Base-by-base conservation (phyloP, 2,329 filamentous ascomycete genomes). In the Verticillium zaregamsianum region DNA sequence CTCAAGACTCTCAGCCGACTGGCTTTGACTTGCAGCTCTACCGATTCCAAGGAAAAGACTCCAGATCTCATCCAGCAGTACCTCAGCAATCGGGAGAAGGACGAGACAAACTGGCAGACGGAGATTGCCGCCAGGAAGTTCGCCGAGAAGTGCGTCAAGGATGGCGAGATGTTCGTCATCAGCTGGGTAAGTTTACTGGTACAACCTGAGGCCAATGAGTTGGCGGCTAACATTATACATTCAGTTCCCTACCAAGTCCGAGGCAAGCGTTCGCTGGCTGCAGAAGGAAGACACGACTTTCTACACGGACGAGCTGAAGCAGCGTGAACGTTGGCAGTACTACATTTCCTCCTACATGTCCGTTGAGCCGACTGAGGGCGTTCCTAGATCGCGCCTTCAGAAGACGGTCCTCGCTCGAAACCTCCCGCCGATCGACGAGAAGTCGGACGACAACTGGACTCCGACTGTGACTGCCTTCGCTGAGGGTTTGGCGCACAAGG, bases 331-430 rank as follows among this genome's bases (percentile, higher is more conserved):
- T 45, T 99, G 95, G 95, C 91, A 94, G 69, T 96, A 96, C 78
- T 99, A 99, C 73, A 92, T 97, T 62, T 93, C 94, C 20, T 93
- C 93, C 0, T 98, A 91, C 75, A 91, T 92, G 67, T 91, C 92
- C 65, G 85, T 93, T 28, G 92, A 97, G 70, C 91, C 92, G 2
- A 99, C 95, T 0, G 91, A 95, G 75, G 91, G 91, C 15, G 83
- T 95, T 3, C 79, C 83, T 7, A 81, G 88, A 58, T 82, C 83
- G 6, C 85, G 84, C 57, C 82, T 92, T 69, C 86, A 84, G 64
- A 90, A 87, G 76, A 83, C 87, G 5, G 86, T 93, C 62, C 80
- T 94, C 17, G 84, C 86, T 58, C 88, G 90, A 62, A 93, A 91
- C 73, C 78, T 92, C 40, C 88, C 89, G 0, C 78, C 80, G 66